Base-by-base conservation (phyloP, 225 moss, liverwort and hornwort genomes). In the Sphagnum tenellum region DNA sequence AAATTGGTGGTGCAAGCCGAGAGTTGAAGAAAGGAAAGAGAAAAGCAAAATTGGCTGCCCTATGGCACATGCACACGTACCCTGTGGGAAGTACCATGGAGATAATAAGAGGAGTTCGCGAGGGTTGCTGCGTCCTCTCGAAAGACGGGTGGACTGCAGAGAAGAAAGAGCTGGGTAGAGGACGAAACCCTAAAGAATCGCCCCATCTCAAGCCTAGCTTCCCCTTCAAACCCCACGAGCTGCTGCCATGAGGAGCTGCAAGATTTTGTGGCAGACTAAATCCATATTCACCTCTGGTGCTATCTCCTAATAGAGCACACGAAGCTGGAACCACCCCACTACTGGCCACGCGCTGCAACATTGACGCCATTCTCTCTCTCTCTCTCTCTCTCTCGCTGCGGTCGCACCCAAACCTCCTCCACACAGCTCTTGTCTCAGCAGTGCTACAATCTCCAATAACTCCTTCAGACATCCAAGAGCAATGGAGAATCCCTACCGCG, bases 41-140 rank as follows among this genome's bases (percentile, higher is more conserved):
- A 29, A 44, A 8, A 13, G 14, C 8, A 58, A 13, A 13, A 5
- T 58, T 7, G 12, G 58, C 12, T 12, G 3, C 7, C 58, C 58
- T 58, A 13, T 2, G 9, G n/a, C 54, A 48, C 47, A 63, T 48
- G 44, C 12, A 4, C 14, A 5, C 75, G 70, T 70, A 82, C 82
- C 72, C 82, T 2, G 82, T 76, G 8, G 82, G 82, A 12, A 82
- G 78, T 50, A 80, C 80, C 84, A 84, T 81, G 78, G 77, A 80
- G 29, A 29, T 29, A 29, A 84, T 68, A 49, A 67, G 67, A 57
- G 55, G 49, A 4, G 67, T 69, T 50, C 77, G 75, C 45, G 71
- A 67, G 4, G 67, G 29, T 29, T 45, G n/a, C 8, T 11, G n/a
- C 50, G 50, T 61, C 67, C 49, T 55, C 63, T 56, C 71, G 5